phyloP scores from a whole-genome alignment of 495 filamentous ascomycete genomes.

The Jackrogersella minutella region DNA sequence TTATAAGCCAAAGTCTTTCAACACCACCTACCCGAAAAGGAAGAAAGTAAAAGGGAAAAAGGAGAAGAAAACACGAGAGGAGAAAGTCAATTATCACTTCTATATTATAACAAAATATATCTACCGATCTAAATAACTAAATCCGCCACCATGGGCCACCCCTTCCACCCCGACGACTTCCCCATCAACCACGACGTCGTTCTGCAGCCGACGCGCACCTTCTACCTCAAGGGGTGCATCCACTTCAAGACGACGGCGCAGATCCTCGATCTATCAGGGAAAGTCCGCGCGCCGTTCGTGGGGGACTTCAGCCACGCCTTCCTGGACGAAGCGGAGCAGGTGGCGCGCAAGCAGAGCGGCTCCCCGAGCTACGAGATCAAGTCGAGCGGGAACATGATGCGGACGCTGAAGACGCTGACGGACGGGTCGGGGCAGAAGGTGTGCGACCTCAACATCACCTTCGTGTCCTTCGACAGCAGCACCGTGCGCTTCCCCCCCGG shows the following conservation, averaged over 20 bases:
- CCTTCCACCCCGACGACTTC: constrained; percentile 46
- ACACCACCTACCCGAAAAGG: background rate
- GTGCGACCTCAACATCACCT: constrained; percentile 45
- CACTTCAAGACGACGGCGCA: constrained; percentile 43
- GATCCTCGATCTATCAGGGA: constrained; percentile 34
- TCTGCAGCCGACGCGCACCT: constrained; percentile 29
- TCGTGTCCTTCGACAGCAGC: constrained; percentile 42
- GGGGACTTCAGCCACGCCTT: constrained; percentile 43
- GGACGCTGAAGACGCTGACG: constrained; percentile 41
- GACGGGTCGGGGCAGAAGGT: constrained; percentile 31
- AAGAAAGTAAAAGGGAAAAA: background rate
- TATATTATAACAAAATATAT: background rate
- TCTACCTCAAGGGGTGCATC: constrained; percentile 42
- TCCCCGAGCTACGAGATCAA: constrained; percentile 36
- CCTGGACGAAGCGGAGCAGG: constrained; percentile 35
- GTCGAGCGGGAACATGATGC: constrained; percentile 46
- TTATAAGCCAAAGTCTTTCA: background rate
- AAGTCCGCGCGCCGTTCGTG: constrained; percentile 17
- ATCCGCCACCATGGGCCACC: constrained; percentile 36
- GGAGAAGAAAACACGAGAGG: background rate
- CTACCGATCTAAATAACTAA: background rate
- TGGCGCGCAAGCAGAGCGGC: constrained; percentile 4
- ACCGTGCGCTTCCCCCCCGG: constrained; percentile 37
- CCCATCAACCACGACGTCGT: constrained; percentile 38
- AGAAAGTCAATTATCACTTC: background rate